These are phyloP conservation scores for Calocybe indica DNA, from an alignment of 768 basidiomycete genomes.

Conservation along the genomic window DNA sequence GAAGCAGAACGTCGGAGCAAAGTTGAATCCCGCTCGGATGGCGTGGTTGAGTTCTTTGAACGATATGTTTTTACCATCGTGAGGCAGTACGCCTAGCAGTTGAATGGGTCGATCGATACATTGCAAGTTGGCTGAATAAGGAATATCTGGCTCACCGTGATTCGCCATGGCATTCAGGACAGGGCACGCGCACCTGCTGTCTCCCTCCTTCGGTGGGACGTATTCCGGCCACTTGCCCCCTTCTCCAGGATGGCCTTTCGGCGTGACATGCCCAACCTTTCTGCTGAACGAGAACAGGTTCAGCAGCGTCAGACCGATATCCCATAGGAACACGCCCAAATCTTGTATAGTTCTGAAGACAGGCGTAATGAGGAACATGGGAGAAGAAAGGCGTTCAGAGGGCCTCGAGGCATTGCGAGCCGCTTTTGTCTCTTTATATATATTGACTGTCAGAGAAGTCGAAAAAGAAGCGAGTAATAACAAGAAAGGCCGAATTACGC, in stretches of 20 bases:
- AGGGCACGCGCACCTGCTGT: slow-evolving; percentile 71
- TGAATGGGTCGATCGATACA: slow-evolving; percentile 12
- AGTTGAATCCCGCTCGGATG: slow-evolving; percentile 61
- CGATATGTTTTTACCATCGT: slow-evolving; percentile 60
- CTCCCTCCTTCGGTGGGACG: slow-evolving; percentile 47
- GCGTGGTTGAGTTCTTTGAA: slow-evolving; percentile 43
- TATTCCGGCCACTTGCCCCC: slow-evolving; percentile 69
- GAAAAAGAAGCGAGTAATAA: slow-evolving; percentile 2
- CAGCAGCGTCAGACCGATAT: slow-evolving; percentile 40
- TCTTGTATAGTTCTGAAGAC: slow-evolving; percentile 20
- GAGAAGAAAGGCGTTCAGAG: no score
- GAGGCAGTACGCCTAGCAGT: slow-evolving; percentile 54
- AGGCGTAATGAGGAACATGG: slow-evolving; percentile 27
- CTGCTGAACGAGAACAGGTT: slow-evolving; percentile 48
- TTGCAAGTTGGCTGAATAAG: slow-evolving; percentile 19
- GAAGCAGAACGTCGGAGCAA: slow-evolving; percentile 58
- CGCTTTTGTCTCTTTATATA: not conserved
- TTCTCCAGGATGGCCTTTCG: slow-evolving; percentile 47
- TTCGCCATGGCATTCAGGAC: slow-evolving; percentile 80
- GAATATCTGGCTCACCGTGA: slow-evolving; percentile 47
- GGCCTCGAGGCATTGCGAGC: not conserved
- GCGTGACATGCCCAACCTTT: slow-evolving; percentile 49
- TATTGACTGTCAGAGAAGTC: slow-evolving; percentile 4
- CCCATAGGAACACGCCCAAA: slow-evolving; percentile 39
- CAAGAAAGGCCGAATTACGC: no score